Evolutionary conservation across 805 yeast genomes (phyloP), one percentile per base, ranked within the genome.

Genomic region (Zygotorulaspora danielsina): DNA sequence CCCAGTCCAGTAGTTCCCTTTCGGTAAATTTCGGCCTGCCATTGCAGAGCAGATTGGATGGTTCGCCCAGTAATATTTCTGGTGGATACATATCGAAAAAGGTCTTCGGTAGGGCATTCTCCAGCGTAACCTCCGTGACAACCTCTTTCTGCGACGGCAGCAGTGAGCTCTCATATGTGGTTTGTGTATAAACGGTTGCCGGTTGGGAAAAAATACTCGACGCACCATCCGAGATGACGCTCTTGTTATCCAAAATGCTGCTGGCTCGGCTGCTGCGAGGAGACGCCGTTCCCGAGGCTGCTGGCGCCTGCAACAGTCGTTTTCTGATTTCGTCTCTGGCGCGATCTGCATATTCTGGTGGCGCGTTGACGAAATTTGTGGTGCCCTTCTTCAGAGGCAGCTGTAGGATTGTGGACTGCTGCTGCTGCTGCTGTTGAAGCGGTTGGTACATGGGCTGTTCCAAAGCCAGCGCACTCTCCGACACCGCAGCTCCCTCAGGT

Each of bases 1-100:
- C 79, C 90, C 90, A 83, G 57, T 81, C 83, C 18, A 78, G 64
- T 28, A 83, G 64, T 11, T 74, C 76, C 38, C 87, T 65, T 45
- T 72, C 74, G 0, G 86, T 79, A 59, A 79, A 81, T 18, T 63
- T 57, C 9, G 85, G 86, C 31, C 87, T 65, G 0, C 83, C 82
- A 46, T 75, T 75, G 8, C 72, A 65, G 27, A 76, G 63, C 16
- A 70, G 42, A 18, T 54, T 54, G 6, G 54, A 44, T 6, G 73
- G 69, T 41, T 71, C 72, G 6, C 51, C 41, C 26, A 69, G 66
- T 17, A 74, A 58, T 9, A 76, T 56, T 42, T 78, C 83, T 1
- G 79, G 72, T 0, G 79, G 62, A 53, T 79, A 79, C 75, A 77
- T 76, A 50, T 76, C 79, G 15, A 62, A 53, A 49, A 70, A 79